Conservation (phyloP, 306 rosid species). For the Malus fusca region DNA sequence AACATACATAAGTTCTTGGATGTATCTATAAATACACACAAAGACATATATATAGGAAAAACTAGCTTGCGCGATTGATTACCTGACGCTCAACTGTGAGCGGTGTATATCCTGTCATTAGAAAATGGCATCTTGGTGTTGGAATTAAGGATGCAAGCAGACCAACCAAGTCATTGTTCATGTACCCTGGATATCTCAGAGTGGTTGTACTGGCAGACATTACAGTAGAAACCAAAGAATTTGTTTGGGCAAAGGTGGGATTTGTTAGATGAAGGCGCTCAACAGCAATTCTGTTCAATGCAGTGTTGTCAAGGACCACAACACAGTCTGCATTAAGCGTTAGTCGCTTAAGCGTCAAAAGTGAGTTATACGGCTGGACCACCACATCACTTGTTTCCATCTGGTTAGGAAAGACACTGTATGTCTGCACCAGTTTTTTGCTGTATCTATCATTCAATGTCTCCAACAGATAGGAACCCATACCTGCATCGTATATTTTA, state of each 20-base stretch:
- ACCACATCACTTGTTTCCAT: conserved; percentile 99
- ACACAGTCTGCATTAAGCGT: conserved; percentile 98
- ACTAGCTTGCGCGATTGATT: neutral
- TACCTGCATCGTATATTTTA: conserved; percentile 41
- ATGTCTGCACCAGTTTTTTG: conserved; percentile 96
- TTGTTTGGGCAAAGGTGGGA: conserved; percentile 97
- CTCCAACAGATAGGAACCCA: conserved; percentile 97
- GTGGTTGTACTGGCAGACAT: conserved; percentile 99
- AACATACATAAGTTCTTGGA: neutral
- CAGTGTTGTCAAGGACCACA: conserved; percentile 98
- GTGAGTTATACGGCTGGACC: conserved; percentile 98
- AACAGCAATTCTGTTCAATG: conserved; percentile 90
- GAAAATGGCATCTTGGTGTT: conserved; percentile 97
- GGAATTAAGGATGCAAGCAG: conserved; percentile 96
- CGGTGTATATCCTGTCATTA: conserved; percentile 98
- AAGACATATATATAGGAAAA: neutral
- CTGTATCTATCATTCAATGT: conserved; percentile 97
- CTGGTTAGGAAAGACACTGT: conserved; percentile 98
- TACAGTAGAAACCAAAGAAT: conserved; percentile 93
- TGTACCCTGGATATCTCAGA: conserved; percentile 95
- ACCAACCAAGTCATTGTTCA: conserved; percentile 99
- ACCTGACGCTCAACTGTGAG: conserved; percentile 99
- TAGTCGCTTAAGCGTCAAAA: conserved; percentile 87
- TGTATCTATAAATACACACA: neutral
- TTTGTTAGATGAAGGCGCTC: conserved; percentile 95